Evolutionary conservation across 257 asterid species (phyloP), one percentile per base, ranked within the genome.

Genomic region (Solanum sitiens): DNA sequence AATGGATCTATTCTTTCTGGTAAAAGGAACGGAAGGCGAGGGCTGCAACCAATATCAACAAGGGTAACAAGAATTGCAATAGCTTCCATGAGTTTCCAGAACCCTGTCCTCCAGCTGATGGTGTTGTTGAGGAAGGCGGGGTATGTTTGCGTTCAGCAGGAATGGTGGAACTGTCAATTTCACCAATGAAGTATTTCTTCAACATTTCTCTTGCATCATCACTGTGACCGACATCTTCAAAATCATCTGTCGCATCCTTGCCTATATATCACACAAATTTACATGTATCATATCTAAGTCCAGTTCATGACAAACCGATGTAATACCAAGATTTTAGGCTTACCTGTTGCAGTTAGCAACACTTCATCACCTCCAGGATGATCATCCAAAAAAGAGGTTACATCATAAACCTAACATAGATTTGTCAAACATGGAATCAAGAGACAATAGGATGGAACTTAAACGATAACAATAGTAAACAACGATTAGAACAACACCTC

Each of bases 281-380:
- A 88, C 15, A 39, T 25, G 59, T 50, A 74, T 74, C 25, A 77
- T 45, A 80, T 59, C 30, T 50, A 53, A 73, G 79, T 76, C 30
- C 33, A 32, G 82, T 45, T 77, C 15, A 86, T 1, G 15, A 50
- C 15, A 72, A 40, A 40, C 30, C 10, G 3, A 73, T 70, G 37
- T 12, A 11, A 45, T 40, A 77, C 65, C 53, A n/a, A 76, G 47
- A 32, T 30, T 65, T 42, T 37, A 70, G 47, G 59, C 74, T 86
- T 89, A 93, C 98, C 97, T 10, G 97, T 83, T 86, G 91, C 88
- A 21, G 88, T 83, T 37, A 93, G 59, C 82, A 95, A 56, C 86
- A 92, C 93, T 20, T 94, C 95, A 79, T 94, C 97, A 6, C 98
- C 98, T 11, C 98, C 98, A 1, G 97, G 98, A 89, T 95, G 98